A percentile compares a stretch with the other conserved stretches of the same genome.
These are phyloP conservation scores for Priceomyces carsonii DNA, from an alignment of 805 yeast species.

Conservation along the genomic window DNA sequence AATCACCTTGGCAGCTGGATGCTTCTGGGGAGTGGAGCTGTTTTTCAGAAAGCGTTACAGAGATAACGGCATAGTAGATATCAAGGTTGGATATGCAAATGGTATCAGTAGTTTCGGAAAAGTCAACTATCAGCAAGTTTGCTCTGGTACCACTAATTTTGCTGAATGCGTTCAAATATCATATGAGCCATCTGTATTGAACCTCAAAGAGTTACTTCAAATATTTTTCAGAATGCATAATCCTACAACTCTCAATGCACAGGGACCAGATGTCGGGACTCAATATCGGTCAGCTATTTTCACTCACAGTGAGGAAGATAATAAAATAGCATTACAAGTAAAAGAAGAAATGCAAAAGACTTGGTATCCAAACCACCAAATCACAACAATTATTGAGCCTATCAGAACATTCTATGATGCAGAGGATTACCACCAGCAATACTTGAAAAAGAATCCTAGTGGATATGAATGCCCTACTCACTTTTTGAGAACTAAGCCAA, in stretches of 20 bases:
- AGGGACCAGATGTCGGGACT: conserved; percentile 87
- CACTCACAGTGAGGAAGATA: conserved; percentile 57
- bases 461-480: conserved; percentile 95
- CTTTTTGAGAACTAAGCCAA: conserved; percentile 66
- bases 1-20: conserved; percentile 55
- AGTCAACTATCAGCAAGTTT: conserved; percentile 64
- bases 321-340: conserved; percentile 41
- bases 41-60: conserved; percentile 72
- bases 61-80: conserved; percentile 66
- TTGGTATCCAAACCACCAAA: conserved; percentile 71
- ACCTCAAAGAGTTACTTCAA: conserved; percentile 64
- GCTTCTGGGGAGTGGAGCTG: conserved; percentile 91
- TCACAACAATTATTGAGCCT: conserved; percentile 71
- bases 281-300: conserved; percentile 89
- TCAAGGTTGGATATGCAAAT: conserved; percentile 89
- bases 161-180: conserved; percentile 87
- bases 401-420: conserved; percentile 81
- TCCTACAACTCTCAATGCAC: conserved; percentile 80
- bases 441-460: conserved; percentile 73
- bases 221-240: conserved; percentile 93
- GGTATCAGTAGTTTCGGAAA: conserved; percentile 57
- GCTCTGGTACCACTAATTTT: conserved; percentile 68
- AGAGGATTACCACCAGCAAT: conserved; percentile 91
- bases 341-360: conserved; percentile 61
- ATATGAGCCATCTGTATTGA: conserved; percentile 68